Base-by-base conservation (phyloP, 108 stramenopile species). In the Epithemia pelagica region DNA sequence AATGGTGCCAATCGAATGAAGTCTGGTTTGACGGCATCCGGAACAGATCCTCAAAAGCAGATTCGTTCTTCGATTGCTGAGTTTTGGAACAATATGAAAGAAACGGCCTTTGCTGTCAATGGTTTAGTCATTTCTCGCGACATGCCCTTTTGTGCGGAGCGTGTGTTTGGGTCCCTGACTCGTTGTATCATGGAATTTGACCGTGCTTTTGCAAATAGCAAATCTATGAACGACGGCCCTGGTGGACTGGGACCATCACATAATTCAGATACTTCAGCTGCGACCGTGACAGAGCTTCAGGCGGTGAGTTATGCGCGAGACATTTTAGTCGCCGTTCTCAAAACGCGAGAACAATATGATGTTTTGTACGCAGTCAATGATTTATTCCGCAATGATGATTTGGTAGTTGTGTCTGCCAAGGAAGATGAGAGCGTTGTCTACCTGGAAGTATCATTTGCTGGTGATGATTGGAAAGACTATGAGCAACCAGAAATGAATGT, bases 251-350 rank as follows among this genome's bases (percentile, higher is more conserved):
- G 37, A 5, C 5, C 37, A 46, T 10, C 37, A 15, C 5, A 10
- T 10, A 15, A 46, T 15, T 15, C 37, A 10, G 37, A 5, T 5
- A 46, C 33, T 22, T 57, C 10, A 19, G 23, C 64, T 59, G 53
- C n/a, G 65, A 59, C 82, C 0, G 53, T n/a, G 65, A 59, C 82
- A 0, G 88, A 90, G 32, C 70, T 83, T 19, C 81, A 93, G 61
- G 87, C 91, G 15, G 72, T 90, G 0, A 83, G 82, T 7, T 88
- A 84, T 67, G 83, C 91, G 3, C 77, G 88, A 28, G 81, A 81
- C 30, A 84, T 93, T 56, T 71, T 93, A n/a, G 28, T 81, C n/a
- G 74, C 82, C 2, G 76, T 78, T 21, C 71, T 88, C 62, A 73
- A 82, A n/a, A 83, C 75, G 28, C 58, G 70, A 37, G 79, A 70